A percentile compares a stretch with the other conserved stretches of the same genome.
Conservation (phyloP, 2,329 filamentous ascomycete species). For the Alternaria conjuncta region DNA sequence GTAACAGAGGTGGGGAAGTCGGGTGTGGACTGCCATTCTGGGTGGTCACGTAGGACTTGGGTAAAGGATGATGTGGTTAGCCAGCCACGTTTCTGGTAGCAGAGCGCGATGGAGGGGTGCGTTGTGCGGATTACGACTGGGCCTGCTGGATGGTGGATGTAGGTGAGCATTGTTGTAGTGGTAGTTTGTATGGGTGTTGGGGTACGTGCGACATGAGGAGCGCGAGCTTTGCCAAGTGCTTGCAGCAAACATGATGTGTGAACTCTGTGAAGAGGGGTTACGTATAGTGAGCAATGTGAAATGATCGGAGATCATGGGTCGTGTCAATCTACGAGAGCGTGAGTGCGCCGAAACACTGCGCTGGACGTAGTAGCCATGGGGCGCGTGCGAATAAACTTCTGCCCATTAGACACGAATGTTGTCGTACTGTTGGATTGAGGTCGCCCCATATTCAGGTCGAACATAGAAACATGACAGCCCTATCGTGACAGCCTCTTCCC, state of each 20-base stretch:
- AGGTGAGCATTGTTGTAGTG: conserved; percentile 6
- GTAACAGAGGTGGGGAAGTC: not conserved
- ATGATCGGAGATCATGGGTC: not conserved
- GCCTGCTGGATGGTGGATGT: conserved; percentile 11
- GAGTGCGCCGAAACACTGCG: not conserved
- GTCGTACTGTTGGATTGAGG: not conserved
- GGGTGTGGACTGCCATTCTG: not conserved
- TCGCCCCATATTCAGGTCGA: not conserved
- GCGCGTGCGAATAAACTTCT: not conserved
- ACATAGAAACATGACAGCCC: not conserved
- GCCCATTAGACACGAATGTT: not conserved
- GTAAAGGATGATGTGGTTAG: conserved; percentile 3
- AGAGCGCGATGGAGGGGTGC: not conserved
- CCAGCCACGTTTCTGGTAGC: conserved; percentile 6
- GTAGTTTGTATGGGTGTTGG: not conserved
- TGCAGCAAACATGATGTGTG: not conserved
- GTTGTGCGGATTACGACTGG: conserved; percentile 7
- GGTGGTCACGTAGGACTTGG: not conserved
- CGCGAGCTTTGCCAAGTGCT: not conserved
- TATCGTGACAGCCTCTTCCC: not conserved
- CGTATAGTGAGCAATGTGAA: not conserved
- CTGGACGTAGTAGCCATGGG: not conserved
- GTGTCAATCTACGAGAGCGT: not conserved
- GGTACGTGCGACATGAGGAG: not conserved
- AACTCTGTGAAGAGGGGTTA: not conserved